A percentile compares a stretch with the other conserved stretches of the same genome.
Conservation (phyloP, 768 basidiomycete species). For the Phylloporus sp. region DNA sequence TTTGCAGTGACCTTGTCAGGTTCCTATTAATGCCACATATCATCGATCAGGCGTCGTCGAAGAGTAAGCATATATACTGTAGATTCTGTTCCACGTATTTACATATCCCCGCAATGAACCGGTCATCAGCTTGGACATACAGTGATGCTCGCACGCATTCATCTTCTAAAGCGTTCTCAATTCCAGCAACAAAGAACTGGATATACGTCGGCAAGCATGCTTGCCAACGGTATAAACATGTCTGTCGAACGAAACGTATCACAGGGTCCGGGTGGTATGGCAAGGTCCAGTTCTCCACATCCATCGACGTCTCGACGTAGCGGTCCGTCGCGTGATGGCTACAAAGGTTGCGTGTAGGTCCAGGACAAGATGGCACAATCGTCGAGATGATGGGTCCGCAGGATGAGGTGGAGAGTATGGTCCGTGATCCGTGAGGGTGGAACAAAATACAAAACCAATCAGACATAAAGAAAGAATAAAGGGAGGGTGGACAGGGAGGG, state of each 20-base stretch:
- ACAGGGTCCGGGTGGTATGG: slow-evolving; percentile 8
- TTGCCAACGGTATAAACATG: slow-evolving; percentile 9
- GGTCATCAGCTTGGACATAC: too few relatives aligned
- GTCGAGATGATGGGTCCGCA: not conserved
- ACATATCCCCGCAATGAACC: too few relatives aligned
- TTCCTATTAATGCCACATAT: too few relatives aligned
- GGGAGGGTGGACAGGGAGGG: not conserved
- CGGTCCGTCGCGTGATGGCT: not conserved
- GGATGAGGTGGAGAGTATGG: not conserved
- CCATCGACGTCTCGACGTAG: slow-evolving; percentile 1
- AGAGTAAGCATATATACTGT: too few relatives aligned
- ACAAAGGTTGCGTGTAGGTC: not conserved
- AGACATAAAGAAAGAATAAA: slow-evolving; percentile 12
- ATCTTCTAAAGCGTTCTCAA: not conserved
- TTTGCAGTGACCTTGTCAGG: too few relatives aligned
- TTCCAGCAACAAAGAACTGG: not conserved
- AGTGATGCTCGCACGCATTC: not conserved
- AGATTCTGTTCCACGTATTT: too few relatives aligned
- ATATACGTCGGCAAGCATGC: slow-evolving; percentile 3
- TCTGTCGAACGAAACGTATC: slow-evolving; percentile 11
- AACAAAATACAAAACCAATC: slow-evolving; percentile 20
- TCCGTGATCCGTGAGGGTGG: slow-evolving; percentile 2
- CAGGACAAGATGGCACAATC: not conserved
- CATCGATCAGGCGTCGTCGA: too few relatives aligned
- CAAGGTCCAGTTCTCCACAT: not conserved